Conservation (phyloP, 2,329 filamentous ascomycete genomes). For the Colletotrichum destructivum region DNA sequence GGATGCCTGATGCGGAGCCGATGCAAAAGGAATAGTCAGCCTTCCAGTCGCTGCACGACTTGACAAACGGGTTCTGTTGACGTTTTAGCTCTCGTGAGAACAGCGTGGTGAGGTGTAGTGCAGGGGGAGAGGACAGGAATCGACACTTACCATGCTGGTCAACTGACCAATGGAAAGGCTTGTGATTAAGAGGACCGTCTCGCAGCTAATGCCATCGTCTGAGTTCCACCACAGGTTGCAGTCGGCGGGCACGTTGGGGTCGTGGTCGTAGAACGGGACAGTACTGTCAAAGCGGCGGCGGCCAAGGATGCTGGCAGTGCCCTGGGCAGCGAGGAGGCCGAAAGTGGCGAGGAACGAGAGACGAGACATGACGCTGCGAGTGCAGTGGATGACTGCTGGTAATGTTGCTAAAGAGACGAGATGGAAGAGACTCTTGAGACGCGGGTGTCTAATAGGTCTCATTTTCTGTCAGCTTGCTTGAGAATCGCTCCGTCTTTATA, state of each 20-base stretch:
- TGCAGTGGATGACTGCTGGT: not conserved
- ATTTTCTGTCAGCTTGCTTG: not conserved
- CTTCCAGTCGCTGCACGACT: conserved; percentile 7
- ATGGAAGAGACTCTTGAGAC: not conserved
- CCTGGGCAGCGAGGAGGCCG: conserved; percentile 6
- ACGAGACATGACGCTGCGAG: not conserved
- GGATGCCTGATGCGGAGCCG: conserved; percentile 8
- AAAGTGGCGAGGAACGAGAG: not conserved
- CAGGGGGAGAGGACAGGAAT: not conserved
- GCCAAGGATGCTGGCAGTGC: conserved; percentile 5
- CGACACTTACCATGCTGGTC: conserved; percentile 6
- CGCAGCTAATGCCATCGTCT: conserved; percentile 11
- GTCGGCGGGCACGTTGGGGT: conserved; percentile 1
- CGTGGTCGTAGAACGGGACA: conserved; percentile 9
- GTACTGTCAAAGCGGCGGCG: conserved; percentile 1
- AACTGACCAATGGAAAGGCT: not conserved
- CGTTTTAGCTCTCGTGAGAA: not conserved
- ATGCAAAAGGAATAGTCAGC: conserved; percentile 1
- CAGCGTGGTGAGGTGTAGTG: not conserved
- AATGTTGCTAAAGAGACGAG: not conserved
- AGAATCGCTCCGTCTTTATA: not conserved
- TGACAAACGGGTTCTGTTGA: conserved; percentile 10
- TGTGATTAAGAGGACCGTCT: conserved; percentile 1
- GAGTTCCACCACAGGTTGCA: conserved; percentile 14
- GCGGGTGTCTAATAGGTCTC: not conserved